Evolutionary conservation across 352 stramenopile genomes (phyloP), one percentile per base, ranked within the genome.

Genomic region (Globisporangium acanthophoron): DNA sequence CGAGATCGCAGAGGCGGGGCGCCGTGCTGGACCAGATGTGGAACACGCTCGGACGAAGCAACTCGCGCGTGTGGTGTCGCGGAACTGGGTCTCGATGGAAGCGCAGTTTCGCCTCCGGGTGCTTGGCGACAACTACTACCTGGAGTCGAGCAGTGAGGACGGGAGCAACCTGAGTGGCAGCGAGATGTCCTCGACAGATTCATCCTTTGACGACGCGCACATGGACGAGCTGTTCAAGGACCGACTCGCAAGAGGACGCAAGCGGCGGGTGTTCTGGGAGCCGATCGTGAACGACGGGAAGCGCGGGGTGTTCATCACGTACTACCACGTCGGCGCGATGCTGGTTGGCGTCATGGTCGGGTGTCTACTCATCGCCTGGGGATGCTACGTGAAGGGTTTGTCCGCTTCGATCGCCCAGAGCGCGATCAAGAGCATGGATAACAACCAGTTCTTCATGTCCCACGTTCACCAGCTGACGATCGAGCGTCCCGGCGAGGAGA

Each of bases 301-400:
- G 54, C 67, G 62, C 53, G 84, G 84, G 29, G 78, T 93, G 44
- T 90, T 93, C 57, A 90, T 93, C 62, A 87, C 84, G 20, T 90
- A 89, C 51, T 86, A 85, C 43, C 80, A 90, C 54, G 74, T 85
- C 27, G 77, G 75, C 13, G 77, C 76, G 6, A 86, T 90, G 80
- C 62, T 73, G 33, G 48, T 87, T 11, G 58, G 74, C 24, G 65
- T 67, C 37, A 64, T 77, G 29, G 61, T 81, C 3, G 76, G 64
- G 2, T 80, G 65, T 47, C 61, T 85, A 5, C 53, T 92, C 20
- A 71, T 92, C 48, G 79, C 81, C 12, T 90, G 79, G 77, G 77
- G 79, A 0, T 92, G 77, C 55, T 92, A 92, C 58, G 76, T 88
- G 18, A 87, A 85, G 45, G 81, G 81, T 12, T 54, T 90, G 12